Evolutionary conservation across 2,329 filamentous ascomycete species (phyloP).

Genomic region (Xylariaceae sp.): DNA sequence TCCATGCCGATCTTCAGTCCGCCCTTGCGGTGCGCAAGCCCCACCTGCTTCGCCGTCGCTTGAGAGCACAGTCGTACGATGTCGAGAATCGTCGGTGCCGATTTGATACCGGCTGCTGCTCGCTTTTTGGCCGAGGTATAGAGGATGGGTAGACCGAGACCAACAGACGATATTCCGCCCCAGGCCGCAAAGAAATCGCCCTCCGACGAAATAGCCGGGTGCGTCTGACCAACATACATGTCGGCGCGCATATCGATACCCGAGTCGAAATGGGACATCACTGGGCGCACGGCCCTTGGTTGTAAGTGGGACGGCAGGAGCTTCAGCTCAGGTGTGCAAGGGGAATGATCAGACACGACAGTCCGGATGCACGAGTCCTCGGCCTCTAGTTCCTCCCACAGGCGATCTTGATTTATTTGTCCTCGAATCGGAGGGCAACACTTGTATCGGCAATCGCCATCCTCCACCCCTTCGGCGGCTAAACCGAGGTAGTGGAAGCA

Average conservation of each 20-base stretch:
- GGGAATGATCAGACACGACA: conserved; percentile 91
- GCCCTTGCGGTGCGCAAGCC: conserved; percentile 76
- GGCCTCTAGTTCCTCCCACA: conserved; percentile 76
- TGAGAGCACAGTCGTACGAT: conserved; percentile 80
- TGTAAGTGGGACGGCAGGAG: conserved; percentile 69
- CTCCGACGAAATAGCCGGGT: conserved; percentile 36
- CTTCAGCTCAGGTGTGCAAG: conserved; percentile 92
- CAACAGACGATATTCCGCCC: conserved; percentile 93
- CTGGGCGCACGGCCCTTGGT: conserved; percentile 28
- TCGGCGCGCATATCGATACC: conserved; percentile 44
- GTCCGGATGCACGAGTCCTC: conserved; percentile 78
- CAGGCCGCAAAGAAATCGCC: conserved; percentile 95
- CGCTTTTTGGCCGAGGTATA: conserved; percentile 69
- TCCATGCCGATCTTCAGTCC: conserved; percentile 75
- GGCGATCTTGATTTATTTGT: conserved; percentile 70
- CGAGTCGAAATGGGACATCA: conserved; percentile 47
- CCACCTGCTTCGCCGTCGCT: conserved; percentile 85
- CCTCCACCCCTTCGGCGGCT: conserved; percentile 71
- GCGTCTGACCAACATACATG: conserved; percentile 31
- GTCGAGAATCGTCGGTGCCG: conserved; percentile 57
- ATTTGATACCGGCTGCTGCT: conserved; percentile 40
- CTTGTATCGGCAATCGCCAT: conserved; percentile 88
- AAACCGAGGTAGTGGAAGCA: conserved; percentile 93
- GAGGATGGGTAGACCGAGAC: conserved; percentile 84
- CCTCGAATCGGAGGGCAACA: conserved; percentile 90